Percentiles rank a stretch among this genome's conserved stretches.
These are phyloP conservation scores for Hydnomerulius pinastri DNA, from an alignment of 768 basidiomycete genomes.

Conservation along the genomic window DNA sequence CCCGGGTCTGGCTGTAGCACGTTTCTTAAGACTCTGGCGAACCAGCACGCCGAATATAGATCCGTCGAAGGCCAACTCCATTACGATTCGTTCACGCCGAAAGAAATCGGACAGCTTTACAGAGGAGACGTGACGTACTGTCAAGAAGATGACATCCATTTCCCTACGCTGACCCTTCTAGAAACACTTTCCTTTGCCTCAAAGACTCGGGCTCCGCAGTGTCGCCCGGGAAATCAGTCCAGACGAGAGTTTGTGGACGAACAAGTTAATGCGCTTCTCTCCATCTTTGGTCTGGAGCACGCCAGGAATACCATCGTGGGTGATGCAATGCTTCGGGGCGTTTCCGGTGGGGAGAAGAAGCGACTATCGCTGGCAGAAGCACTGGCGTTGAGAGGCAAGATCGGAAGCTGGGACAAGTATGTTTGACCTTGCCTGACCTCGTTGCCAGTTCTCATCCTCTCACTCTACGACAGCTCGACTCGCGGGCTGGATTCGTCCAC, in stretches of 20 bases:
- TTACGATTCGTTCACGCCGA: constrained; percentile 46
- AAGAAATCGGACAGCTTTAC: constrained; percentile 46
- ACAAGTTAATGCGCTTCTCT: constrained; percentile 62
- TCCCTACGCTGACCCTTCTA: constrained; percentile 49
- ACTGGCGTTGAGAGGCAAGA: constrained; percentile 56
- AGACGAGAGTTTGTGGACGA: constrained; percentile 34
- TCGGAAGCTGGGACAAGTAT: constrained; percentile 77
- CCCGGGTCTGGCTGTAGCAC: constrained; percentile 61
- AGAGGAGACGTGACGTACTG: constrained; percentile 44
- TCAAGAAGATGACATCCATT: constrained; percentile 47
- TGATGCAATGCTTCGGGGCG: constrained; percentile 71
- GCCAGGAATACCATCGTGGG: constrained; percentile 74
- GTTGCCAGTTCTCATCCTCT: too few species aligned
- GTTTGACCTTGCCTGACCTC: constrained; percentile 11
- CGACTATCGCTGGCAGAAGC: constrained; percentile 76
- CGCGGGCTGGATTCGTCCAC: constrained; percentile 65
- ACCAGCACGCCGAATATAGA: constrained; percentile 41
- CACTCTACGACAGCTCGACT: constrained; percentile 56
- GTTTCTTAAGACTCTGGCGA: constrained; percentile 50
- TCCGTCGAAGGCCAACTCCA: constrained; percentile 39
- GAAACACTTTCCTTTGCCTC: constrained; percentile 52
- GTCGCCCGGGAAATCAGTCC: constrained; percentile 21
- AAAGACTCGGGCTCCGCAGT: constrained; percentile 46
- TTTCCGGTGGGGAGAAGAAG: constrained; percentile 75
- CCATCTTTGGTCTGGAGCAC: constrained; percentile 74